Conservation (phyloP, 495 filamentous ascomycete species). For the Tuber aestivum region DNA sequence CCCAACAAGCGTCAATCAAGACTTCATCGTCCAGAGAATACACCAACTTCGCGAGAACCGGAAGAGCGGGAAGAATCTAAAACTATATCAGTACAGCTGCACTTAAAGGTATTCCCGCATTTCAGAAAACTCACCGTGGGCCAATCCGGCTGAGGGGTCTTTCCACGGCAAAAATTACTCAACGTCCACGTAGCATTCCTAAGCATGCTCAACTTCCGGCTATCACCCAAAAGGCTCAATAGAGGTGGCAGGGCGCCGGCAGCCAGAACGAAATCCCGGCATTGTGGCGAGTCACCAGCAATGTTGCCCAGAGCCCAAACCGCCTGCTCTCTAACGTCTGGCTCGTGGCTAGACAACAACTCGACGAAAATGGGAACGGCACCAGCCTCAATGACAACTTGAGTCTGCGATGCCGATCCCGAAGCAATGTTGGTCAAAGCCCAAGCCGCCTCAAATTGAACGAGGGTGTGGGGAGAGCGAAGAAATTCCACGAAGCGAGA, state of each 20-base stretch:
- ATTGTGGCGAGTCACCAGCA: slow-evolving; percentile 94
- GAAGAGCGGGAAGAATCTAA: slow-evolving; percentile 95
- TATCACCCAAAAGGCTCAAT: slow-evolving; percentile 83
- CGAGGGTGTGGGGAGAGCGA: slow-evolving; percentile 92
- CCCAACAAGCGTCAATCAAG: slow-evolving; percentile 98
- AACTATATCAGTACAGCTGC: slow-evolving; percentile 18
- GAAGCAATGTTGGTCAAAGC: slow-evolving; percentile 99
- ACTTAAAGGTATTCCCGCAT: not conserved
- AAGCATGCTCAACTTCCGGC: slow-evolving; percentile 98
- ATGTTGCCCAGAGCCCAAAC: slow-evolving; percentile 99
- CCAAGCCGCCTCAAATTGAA: slow-evolving; percentile 99
- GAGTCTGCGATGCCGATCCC: slow-evolving; percentile 92
- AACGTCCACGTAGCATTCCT: slow-evolving; percentile 98
- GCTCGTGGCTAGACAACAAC: slow-evolving; percentile 87
- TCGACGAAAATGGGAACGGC: slow-evolving; percentile 99
- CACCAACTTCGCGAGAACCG: slow-evolving; percentile 91
- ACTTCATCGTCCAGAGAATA: slow-evolving; percentile 99
- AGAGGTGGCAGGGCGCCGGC: slow-evolving; percentile 86
- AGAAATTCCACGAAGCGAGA: slow-evolving; percentile 97
- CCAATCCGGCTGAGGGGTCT: slow-evolving; percentile 99
- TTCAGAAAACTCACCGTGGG: slow-evolving; percentile 62
- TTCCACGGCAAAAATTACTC: slow-evolving; percentile 99
- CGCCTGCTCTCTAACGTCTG: slow-evolving; percentile 96
- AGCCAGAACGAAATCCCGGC: slow-evolving; percentile 89
- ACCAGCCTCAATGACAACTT: slow-evolving; percentile 97